These are phyloP conservation scores for Persicaria maculosa DNA, from an alignment of 148 eudicot species.

Conservation along the genomic window DNA sequence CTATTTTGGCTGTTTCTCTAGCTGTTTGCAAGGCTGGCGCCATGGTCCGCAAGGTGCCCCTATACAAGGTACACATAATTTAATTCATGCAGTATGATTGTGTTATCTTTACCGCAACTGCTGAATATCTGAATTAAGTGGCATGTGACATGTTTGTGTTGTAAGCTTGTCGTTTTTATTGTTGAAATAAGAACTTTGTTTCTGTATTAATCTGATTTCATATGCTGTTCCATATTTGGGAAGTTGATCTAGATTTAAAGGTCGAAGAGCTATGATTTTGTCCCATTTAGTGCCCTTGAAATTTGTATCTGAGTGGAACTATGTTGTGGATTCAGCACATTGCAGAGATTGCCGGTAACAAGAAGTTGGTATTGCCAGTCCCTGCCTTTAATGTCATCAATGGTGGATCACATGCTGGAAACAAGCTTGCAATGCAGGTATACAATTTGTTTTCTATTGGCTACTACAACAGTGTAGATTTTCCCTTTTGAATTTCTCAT, in stretches of 20 bases:
- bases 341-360: constrained; percentile 90
- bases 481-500: neutral
- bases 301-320: neutral
- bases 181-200: too few species aligned
- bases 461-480: neutral
- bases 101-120: neutral
- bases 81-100: neutral
- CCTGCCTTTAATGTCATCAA: constrained; percentile 99
- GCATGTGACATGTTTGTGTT: too few species aligned
- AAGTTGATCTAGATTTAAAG: neutral
- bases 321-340: constrained; percentile 55
- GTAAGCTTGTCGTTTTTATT: too few species aligned
- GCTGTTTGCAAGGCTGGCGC: constrained; percentile 99
- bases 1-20: constrained; percentile 94
- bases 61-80: constrained; percentile 61
- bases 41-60: constrained; percentile 58
- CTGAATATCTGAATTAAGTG: too few species aligned
- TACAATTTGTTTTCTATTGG: neutral
- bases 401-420: constrained; percentile 99
- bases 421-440: constrained; percentile 97
- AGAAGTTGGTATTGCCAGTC: constrained; percentile 84
- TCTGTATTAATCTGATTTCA: too few species aligned
- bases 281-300: neutral
- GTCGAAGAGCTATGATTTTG: neutral
- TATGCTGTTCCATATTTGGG: too few species aligned